Percentiles rank a stretch among this genome's conserved stretches.
Conservation (phyloP, 441 rosid species). For the Euphorbia celastroides region DNA sequence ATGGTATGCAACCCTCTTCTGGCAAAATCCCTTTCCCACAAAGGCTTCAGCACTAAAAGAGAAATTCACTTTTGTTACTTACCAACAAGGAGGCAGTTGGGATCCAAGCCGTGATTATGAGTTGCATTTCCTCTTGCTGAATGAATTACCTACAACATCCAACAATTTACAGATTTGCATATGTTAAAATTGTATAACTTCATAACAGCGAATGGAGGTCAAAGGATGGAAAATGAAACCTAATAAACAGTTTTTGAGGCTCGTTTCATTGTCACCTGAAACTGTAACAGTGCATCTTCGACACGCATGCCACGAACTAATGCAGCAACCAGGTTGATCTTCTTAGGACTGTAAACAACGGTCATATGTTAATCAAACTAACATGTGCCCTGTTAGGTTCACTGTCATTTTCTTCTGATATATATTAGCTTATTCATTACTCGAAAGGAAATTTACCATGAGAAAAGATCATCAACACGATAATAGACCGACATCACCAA, state of each 20-base stretch:
- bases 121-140: conserved; percentile 88
- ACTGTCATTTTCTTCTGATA: neutral
- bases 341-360: conserved; percentile 80
- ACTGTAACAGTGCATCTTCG: conserved; percentile 87
- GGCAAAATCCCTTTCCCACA: conserved; percentile 75
- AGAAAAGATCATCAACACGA: conserved; percentile 5
- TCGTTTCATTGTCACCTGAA: conserved; percentile 75
- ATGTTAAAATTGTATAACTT: conserved; percentile 2
- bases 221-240: conserved; percentile 35
- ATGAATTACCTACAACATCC: conserved; percentile 66
- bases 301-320: conserved; percentile 94
- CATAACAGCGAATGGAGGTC: neutral
- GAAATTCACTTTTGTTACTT: conserved; percentile 19
- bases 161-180: neutral
- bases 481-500: too few relatives aligned
- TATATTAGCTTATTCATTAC: neutral
- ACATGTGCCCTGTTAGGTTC: neutral
- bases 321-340: conserved; percentile 88
- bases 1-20: conserved; percentile 65
- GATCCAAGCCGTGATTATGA: conserved; percentile 86
- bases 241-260: conserved; percentile 84
- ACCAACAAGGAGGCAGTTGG: conserved; percentile 82
- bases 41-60: conserved; percentile 72
- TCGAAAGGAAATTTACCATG: neutral
- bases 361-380: conserved; percentile 7